phyloP scores from a whole-genome alignment of 352 stramenopile genomes.

The Phytophthora palmivora region DNA sequence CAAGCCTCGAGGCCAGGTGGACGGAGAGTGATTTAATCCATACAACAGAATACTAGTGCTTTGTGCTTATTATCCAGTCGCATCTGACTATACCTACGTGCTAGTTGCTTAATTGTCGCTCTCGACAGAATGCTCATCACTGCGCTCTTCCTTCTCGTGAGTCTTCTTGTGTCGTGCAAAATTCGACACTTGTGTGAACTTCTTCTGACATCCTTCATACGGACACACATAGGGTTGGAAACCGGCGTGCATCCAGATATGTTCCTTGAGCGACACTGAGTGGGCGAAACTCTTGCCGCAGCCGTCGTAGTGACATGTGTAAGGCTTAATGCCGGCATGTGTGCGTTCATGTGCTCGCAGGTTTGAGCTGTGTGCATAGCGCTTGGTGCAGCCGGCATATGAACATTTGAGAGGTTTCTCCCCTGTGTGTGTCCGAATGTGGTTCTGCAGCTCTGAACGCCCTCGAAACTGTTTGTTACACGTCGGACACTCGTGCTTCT shows the following conservation, averaged over 20 bases:
- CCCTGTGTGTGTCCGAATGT: slow-evolving; percentile 91
- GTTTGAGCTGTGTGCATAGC: slow-evolving; percentile 92
- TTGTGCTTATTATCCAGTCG: slow-evolving; percentile 26
- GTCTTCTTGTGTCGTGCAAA: slow-evolving; percentile 90
- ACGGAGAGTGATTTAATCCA: slow-evolving; percentile 26
- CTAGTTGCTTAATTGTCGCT: slow-evolving; percentile 45
- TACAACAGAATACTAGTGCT: not conserved
- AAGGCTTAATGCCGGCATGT: slow-evolving; percentile 91
- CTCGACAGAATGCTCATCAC: slow-evolving; percentile 57
- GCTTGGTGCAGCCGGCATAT: slow-evolving; percentile 87
- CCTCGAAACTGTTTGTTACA: slow-evolving; percentile 88
- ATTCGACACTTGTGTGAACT: slow-evolving; percentile 91
- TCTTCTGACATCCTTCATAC: slow-evolving; percentile 89
- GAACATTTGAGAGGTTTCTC: slow-evolving; percentile 92
- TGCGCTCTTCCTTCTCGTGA: slow-evolving; percentile 79
- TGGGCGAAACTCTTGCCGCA: slow-evolving; percentile 92
- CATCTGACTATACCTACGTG: slow-evolving; percentile 9
- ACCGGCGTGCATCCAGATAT: slow-evolving; percentile 92
- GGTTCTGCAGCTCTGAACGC: slow-evolving; percentile 85
- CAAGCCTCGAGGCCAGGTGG: slow-evolving; percentile 39
- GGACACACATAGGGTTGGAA: slow-evolving; percentile 93
- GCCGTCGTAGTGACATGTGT: slow-evolving; percentile 90
- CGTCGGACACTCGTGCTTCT: slow-evolving; percentile 88
- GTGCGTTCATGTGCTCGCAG: slow-evolving; percentile 91
- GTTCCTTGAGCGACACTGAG: slow-evolving; percentile 92